Evolutionary conservation across 768 basidiomycete genomes (phyloP), one percentile per base, ranked within the genome.

Genomic region (Agrocybe praecox): DNA sequence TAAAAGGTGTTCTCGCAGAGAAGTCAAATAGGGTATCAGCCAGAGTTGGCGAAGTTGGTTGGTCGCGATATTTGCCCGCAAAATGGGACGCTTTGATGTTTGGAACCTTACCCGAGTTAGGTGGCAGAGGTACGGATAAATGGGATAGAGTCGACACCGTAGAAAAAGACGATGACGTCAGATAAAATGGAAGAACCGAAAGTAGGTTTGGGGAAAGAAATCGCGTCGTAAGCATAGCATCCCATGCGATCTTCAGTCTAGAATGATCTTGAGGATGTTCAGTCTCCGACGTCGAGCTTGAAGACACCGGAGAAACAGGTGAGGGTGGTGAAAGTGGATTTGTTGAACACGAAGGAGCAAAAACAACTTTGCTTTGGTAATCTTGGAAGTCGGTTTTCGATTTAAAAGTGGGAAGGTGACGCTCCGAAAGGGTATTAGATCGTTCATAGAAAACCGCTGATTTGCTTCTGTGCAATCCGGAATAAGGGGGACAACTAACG

Each of bases 151-250:
- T 72, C 60, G 78, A 77, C 46, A 87, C 76, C 46, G 84, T 80
- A 9, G 67, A 65, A 61, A 90, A 90, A 8, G 63, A 58, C 51
- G 77, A 80, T 17, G 78, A 80, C 19, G 80, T 81, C 34, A 91
- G 74, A 62, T 90, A 87, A 59, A 90, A 87, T 0, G 87, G 87
- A 49, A 90, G 76, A 49, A 89, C 76, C 17, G 84, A 79, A 57
- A 84, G 72, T 7, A 85, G 66, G 18, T 80, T 80, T 8, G 80
- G 67, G 0, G 82, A 72, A 32, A 90, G 72, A 64, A 88, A 88
- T 17, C 83, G 76, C 21, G 69, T 74, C 44, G 78, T 67, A 24
- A 90, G 77, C 87, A 90, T 88, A 40, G 79, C 77, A 52, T 85
- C 82, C 87, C 89, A 90, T 5, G 87, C 83, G 3, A 74, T 71